Conservation (phyloP, 495 filamentous ascomycete genomes). For the Xylaria intraflava region DNA sequence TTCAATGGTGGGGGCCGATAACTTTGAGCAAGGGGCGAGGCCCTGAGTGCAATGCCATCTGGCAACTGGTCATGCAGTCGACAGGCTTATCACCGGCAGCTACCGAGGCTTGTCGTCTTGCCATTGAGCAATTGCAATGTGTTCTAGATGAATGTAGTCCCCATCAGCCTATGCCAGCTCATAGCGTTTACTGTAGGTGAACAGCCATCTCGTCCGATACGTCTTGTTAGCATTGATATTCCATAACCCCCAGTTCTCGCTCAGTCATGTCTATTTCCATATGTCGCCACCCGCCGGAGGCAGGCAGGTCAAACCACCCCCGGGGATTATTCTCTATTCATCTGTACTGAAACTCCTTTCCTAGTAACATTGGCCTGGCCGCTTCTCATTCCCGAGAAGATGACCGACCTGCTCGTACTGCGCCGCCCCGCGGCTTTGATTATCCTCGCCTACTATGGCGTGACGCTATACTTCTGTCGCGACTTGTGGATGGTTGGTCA, state of each 20-base stretch:
- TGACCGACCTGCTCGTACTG: slow-evolving; percentile 5
- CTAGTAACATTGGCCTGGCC: slow-evolving; percentile 5
- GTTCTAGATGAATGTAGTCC: neutral
- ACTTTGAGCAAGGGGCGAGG: neutral
- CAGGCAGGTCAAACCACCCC: no score
- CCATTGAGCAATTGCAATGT: neutral
- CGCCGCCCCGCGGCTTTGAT: neutral
- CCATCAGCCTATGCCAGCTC: neutral
- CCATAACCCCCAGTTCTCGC: neutral
- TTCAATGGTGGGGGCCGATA: neutral
- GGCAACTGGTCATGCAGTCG: neutral
- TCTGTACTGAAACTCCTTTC: neutral
- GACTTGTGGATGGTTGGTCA: slow-evolving; percentile 6
- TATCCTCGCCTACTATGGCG: slow-evolving; percentile 1
- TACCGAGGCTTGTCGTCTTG: neutral
- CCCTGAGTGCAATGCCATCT: neutral
- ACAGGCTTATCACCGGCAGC: neutral
- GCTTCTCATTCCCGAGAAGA: neutral
- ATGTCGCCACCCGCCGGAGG: no score
- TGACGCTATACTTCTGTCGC: neutral
- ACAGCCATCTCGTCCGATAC: neutral
- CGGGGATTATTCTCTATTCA: neutral
- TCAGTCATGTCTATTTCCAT: neutral
- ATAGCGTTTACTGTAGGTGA: neutral
- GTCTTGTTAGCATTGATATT: no score